A percentile compares a stretch with the other conserved stretches of the same genome.
phyloP scores from a whole-genome alignment of 2,329 filamentous ascomycete species.

The Bipolaris bicolor region DNA sequence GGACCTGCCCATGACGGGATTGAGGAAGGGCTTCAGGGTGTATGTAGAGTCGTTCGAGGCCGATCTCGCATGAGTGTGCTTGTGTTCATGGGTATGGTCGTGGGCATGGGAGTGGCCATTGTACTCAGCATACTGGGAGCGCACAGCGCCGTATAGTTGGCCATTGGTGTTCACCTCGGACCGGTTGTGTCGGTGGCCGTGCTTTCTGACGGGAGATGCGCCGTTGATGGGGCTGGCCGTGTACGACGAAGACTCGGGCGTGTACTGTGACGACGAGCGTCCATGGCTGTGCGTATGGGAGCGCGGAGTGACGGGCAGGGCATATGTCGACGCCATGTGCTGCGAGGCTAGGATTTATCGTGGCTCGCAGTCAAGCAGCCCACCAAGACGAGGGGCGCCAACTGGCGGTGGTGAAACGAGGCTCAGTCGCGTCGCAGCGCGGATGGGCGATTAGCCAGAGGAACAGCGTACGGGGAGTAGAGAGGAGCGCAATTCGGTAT shows the following conservation, averaged over 20 bases:
- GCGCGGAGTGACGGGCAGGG: conserved; percentile 44
- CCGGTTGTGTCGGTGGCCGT: conserved; percentile 39
- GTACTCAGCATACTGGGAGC: conserved; percentile 38
- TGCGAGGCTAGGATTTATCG: conserved; percentile 4
- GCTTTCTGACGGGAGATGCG: conserved; percentile 32
- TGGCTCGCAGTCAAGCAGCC: conserved; percentile 18
- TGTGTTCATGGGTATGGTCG: conserved; percentile 33
- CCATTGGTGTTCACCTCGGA: conserved; percentile 44
- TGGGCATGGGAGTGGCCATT: conserved; percentile 9
- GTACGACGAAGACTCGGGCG: conserved; percentile 32
- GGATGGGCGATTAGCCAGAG: conserved; percentile 6
- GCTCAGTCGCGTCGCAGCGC: conserved; percentile 5
- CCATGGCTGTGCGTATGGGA: conserved; percentile 45
- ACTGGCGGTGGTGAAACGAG: background rate
- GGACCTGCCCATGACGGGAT: conserved; percentile 24
- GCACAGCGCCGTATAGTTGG: conserved; percentile 41
- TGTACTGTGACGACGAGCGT: conserved; percentile 49
- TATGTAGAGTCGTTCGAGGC: conserved; percentile 39
- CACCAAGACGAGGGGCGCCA: conserved; percentile 9
- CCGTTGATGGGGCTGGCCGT: conserved; percentile 26
- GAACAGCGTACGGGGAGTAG: conserved; percentile 13
- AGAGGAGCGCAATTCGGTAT: background rate
- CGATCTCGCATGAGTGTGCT: conserved; percentile 28
- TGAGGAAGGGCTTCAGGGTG: conserved; percentile 39
- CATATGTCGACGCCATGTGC: conserved; percentile 55